Conservation (phyloP, 208 protist genomes). For the Entamoeba nuttalli region DNA sequence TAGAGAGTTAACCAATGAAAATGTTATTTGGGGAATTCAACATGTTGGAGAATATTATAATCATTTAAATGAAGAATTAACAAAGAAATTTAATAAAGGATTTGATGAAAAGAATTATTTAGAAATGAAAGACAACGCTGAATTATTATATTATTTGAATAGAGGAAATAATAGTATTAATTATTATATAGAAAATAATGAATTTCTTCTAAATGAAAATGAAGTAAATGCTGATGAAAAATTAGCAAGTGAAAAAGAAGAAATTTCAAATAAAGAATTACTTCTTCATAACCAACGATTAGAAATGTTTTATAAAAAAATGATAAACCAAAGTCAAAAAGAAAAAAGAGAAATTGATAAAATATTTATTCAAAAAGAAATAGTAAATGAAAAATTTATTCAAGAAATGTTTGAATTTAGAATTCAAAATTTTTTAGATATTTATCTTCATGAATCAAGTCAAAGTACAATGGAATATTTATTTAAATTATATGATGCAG, state of each 20-base stretch:
- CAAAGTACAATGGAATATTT: not conserved
- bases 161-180: not conserved
- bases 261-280: not conserved
- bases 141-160: not conserved
- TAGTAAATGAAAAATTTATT: not conserved
- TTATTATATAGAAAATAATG: not conserved
- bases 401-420: not conserved
- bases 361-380: not conserved
- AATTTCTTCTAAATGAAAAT: not conserved
- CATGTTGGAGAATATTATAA: not conserved
- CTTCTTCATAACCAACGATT: not conserved
- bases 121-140: not conserved
- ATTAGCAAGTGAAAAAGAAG: not conserved
- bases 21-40: not conserved
- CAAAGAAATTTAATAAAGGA: not conserved
- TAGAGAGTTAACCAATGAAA: not conserved
- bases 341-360: not conserved
- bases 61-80: not conserved
- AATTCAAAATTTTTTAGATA: not conserved
- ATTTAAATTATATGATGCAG: not conserved
- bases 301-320: not conserved
- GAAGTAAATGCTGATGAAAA: not conserved
- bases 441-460: not conserved
- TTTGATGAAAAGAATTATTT: not conserved
- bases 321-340: not conserved